phyloP scores from a whole-genome alignment of 2,329 filamentous ascomycete species.

The Penicillium concentricum region DNA sequence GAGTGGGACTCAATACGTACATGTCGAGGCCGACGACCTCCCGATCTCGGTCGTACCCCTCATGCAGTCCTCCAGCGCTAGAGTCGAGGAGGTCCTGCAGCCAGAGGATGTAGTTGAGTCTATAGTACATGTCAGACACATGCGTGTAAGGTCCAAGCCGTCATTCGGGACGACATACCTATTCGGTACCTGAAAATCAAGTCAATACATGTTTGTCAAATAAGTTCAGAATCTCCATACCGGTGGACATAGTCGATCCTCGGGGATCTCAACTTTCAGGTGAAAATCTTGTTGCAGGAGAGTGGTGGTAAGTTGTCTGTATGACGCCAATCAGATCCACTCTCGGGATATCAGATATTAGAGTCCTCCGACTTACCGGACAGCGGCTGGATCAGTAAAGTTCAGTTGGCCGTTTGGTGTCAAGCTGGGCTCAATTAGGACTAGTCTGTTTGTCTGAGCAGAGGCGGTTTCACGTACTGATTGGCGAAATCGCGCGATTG shows the following conservation, averaged over 20 bases:
- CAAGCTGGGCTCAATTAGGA: constrained; percentile 39
- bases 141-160: neutral
- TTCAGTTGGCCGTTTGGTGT: constrained; percentile 64
- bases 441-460: neutral
- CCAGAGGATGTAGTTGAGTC: constrained; percentile 90
- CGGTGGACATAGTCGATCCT: constrained; percentile 81
- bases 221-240: constrained; percentile 46
- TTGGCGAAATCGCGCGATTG: constrained; percentile 61
- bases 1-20: constrained; percentile 34
- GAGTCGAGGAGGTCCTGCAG: constrained; percentile 77
- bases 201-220: neutral
- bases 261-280: constrained; percentile 67
- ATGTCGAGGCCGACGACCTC: constrained; percentile 73
- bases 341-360: neutral
- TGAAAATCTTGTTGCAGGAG: constrained; percentile 75
- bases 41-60: constrained; percentile 55
- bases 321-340: constrained; percentile 10
- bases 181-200: constrained; percentile 42
- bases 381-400: constrained; percentile 73
- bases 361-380: constrained; percentile 56
- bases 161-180: constrained; percentile 33
- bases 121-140: constrained; percentile 28
- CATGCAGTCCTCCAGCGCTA: constrained; percentile 50
- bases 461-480: constrained; percentile 42
- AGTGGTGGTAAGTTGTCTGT: constrained; percentile 69